Base-by-base conservation (phyloP, 2,329 filamentous ascomycete species). In the Xylariaceae sp. region DNA sequence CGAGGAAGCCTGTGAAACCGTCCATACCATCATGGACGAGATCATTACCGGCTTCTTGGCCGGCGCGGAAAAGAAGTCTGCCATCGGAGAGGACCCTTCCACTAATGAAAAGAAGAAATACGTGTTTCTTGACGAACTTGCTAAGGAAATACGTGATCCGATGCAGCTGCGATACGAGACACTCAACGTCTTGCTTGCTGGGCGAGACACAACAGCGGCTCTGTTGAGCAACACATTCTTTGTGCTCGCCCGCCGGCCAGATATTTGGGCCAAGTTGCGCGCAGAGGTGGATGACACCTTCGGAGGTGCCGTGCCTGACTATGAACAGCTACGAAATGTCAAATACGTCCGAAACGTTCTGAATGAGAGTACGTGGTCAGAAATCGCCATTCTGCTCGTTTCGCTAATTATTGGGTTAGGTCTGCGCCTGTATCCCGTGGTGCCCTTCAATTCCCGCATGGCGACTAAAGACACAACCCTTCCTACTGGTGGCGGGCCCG, bases 121-220 rank as follows among this genome's bases (percentile, higher is more conserved):
- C 37, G 41, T 44, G 24, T 41, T 81, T 31, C 58, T 76, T 11
- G 56, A 75, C 35, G 74, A 74, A 42, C 57, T 80, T 3, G 70
- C 65, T 22, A 62, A 66, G 41, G 55, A 63, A 33, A 71, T 67
- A 0, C 60, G 65, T 18, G 66, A 75, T 51, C 59, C 63, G 4
- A 53, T 52, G 3, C 57, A 65, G 29, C 71, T 89, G 9, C 56
- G 67, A 26, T 64, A 65, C 44, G 64, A 73, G 52, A 52, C 59
- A 3, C 55, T 68, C 34, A 60, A 64, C 39, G 62, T 72, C 26
- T 57, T 73, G 16, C 53, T 67, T 18, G 74, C 74, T 1, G 74
- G 72, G 1, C 66, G 75, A n/a, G 76, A 79, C 50, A 78, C 74
- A 2, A 79, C 74, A 0, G 73, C 72, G 2, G 64, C 61, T 9